phyloP scores from a whole-genome alignment of 352 stramenopile species.

The Phytophthora sp. region DNA sequence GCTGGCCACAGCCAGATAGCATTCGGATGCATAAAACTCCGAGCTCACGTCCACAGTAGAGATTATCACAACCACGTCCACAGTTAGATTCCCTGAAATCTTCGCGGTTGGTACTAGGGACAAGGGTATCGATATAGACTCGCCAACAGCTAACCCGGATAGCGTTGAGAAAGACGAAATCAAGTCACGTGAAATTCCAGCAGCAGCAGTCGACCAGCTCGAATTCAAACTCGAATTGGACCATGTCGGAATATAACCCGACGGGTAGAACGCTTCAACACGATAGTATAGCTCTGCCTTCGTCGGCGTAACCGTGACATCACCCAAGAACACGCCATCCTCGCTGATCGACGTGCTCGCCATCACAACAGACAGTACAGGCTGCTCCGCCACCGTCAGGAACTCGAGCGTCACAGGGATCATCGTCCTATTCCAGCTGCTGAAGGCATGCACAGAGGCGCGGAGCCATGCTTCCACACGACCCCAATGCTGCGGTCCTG shows the following conservation, averaged over 20 bases:
- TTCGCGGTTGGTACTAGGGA: constrained; percentile 8
- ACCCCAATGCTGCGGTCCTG: constrained; percentile 5
- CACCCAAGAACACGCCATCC: constrained; percentile 10
- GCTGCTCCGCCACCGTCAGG: constrained; percentile 18
- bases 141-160: not conserved
- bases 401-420: constrained; percentile 26
- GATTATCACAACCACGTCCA: constrained; percentile 22
- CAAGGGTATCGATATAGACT: not conserved
- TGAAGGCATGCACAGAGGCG: constrained; percentile 32
- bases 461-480: constrained; percentile 13
- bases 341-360: constrained; percentile 19
- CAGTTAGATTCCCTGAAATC: constrained; percentile 23
- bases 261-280: constrained; percentile 24
- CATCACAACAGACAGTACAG: constrained; percentile 13
- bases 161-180: constrained; percentile 12
- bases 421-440: constrained; percentile 23
- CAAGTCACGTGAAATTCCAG: not conserved
- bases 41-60: constrained; percentile 15
- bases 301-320: constrained; percentile 24
- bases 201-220: no score
- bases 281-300: constrained; percentile 27
- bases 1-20: constrained; percentile 7
- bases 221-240: not conserved
- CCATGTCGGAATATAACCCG: constrained; percentile 1
- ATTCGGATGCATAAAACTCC: constrained; percentile 26